Base-by-base conservation (phyloP, 352 stramenopile species). In the Globisporangium apiculatum region DNA sequence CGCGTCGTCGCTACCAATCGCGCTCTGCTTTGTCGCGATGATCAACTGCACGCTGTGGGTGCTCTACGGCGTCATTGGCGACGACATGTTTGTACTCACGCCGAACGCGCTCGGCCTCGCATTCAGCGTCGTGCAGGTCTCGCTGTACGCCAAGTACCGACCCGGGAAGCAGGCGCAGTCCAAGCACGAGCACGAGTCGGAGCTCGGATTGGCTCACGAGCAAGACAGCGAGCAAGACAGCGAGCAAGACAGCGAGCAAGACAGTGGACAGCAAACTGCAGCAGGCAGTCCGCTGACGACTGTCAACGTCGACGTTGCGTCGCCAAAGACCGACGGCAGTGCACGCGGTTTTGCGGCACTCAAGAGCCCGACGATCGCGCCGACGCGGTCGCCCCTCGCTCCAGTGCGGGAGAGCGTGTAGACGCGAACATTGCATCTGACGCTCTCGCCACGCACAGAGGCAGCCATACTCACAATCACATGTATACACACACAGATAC, bases 11-110 rank as follows among this genome's bases (percentile, higher is more conserved):
- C 79, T 89, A n/a, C 69, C 69, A 5, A 71, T 86, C 18, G n/a
- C 69, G 11, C 68, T 89, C 58, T 75, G 76, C 31, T 36, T 66
- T 8, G 68, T 76, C 8, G 76, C 70, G 5, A 66, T 78, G 15
- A 5, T 72, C 56, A 89, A 87, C 69, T 80, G 79, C 51, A 38
- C 57, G 2, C 58, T 86, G 36, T 87, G 76, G 75, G 53, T 83
- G 43, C 31, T 80, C 55, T 83, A 83, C 55, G 75, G 71, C 9
- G 57, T 78, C 17, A 42, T 85, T n/a, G 67, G 75, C 51, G 31
- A 74, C 51, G 73, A 89, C 36, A 51, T 72, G 36, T 70, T 87
- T 42, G 60, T 89, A 6, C 47, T 86, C 41, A 66, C 71, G 11
- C 76, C 76, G 5, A 83, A 75, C 14, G 51, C 63, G 12, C 55